Conservation (phyloP, 176 grass and related monocot genomes). For the Leersia perrieri region DNA sequence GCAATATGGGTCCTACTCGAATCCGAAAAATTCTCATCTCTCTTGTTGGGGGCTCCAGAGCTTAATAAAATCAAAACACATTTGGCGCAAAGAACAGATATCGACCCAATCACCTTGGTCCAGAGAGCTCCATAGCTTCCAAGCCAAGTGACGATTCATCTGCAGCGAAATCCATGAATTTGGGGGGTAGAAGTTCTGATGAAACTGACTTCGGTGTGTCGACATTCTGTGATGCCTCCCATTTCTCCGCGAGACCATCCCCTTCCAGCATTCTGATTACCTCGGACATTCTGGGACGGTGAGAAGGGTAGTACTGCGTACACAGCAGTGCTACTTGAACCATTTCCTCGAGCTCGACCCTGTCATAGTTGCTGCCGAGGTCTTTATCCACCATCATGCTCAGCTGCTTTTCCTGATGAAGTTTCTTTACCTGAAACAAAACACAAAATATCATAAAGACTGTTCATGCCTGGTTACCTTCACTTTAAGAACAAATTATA, state of each 20-base stretch:
- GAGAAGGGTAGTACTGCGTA: slow-evolving; percentile 75
- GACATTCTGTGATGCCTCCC: slow-evolving; percentile 77
- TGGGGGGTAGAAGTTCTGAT: slow-evolving; percentile 55
- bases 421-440: slow-evolving; percentile 71
- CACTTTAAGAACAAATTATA: neutral
- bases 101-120: slow-evolving; percentile 54
- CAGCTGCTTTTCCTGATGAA: slow-evolving; percentile 88
- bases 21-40: neutral
- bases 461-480: neutral
- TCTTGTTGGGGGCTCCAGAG: neutral
- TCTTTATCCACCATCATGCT: slow-evolving; percentile 87
- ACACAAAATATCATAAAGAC: slow-evolving; percentile 8
- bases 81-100: neutral
- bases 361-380: slow-evolving; percentile 65
- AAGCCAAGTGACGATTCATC: slow-evolving; percentile 82
- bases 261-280: slow-evolving; percentile 95
- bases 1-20: slow-evolving; percentile 1
- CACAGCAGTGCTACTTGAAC: slow-evolving; percentile 86
- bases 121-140: slow-evolving; percentile 94
- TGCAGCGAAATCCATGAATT: slow-evolving; percentile 57
- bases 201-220: slow-evolving; percentile 57
- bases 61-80: slow-evolving; percentile 1
- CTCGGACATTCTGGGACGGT: slow-evolving; percentile 90
- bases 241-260: slow-evolving; percentile 90
- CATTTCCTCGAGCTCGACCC: slow-evolving; percentile 89